Conservation (phyloP, 768 basidiomycete species). For the Boletus edulis region DNA sequence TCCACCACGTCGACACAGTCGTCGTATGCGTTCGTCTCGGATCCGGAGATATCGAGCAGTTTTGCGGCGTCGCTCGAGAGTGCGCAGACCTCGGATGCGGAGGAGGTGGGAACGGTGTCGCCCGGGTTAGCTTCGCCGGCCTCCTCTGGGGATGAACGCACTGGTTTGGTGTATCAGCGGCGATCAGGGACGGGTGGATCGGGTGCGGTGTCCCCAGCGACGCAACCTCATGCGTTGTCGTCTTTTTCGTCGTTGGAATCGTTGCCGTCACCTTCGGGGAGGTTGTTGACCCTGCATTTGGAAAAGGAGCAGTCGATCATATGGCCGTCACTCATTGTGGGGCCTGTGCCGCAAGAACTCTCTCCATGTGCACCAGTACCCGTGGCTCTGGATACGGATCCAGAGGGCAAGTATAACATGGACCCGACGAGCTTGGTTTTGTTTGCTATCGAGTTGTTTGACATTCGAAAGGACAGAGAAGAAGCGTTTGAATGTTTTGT, state of each 20-base stretch:
- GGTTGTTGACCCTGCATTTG: conserved; percentile 73
- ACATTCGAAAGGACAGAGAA: conserved; percentile 72
- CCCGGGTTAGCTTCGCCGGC: conserved; percentile 63
- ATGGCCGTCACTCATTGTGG: conserved; percentile 81
- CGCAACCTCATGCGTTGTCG: conserved; percentile 54
- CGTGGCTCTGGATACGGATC: conserved; percentile 46
- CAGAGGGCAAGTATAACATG: conserved; percentile 76
- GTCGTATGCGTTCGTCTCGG: conserved; percentile 81
- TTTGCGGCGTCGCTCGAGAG: conserved; percentile 82
- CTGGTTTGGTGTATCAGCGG: conserved; percentile 15
- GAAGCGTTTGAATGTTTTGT: conserved; percentile 81
- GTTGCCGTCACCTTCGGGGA: conserved; percentile 55
- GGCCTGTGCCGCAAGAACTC: conserved; percentile 59
- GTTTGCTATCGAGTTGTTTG: conserved; percentile 66
- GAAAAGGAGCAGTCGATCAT: conserved; percentile 79
- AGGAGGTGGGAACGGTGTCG: conserved; percentile 55
- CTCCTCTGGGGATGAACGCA: conserved; percentile 54
- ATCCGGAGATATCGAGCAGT: conserved; percentile 80
- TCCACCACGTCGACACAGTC: conserved; percentile 78
- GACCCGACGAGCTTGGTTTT: conserved; percentile 79
- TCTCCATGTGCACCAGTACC: conserved; percentile 52
- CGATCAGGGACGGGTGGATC: conserved; percentile 37
- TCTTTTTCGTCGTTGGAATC: conserved; percentile 80
- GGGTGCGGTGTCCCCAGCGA: conserved; percentile 57
- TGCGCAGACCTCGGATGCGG: conserved; percentile 67